Percentiles rank a stretch among this genome's conserved stretches.
phyloP scores from a whole-genome alignment of 2,329 filamentous ascomycete species.

The Exophiala oligosperma region DNA sequence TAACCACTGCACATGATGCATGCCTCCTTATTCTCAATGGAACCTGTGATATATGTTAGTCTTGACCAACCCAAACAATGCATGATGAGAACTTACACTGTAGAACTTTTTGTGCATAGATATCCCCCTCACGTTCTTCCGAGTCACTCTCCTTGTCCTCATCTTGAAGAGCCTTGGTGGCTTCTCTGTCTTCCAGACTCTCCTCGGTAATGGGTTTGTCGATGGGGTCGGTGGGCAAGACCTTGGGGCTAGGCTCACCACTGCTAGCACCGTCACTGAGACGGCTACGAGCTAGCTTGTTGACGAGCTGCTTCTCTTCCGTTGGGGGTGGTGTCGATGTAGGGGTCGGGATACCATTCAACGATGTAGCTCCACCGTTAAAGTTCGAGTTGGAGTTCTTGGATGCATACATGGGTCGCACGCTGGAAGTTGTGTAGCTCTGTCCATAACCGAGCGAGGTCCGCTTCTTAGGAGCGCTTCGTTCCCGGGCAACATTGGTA shows the following conservation, averaged over 20 bases:
- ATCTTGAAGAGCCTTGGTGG: conserved; percentile 57
- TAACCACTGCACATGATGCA: conserved; percentile 98
- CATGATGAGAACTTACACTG: conserved; percentile 64
- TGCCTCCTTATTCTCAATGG: conserved; percentile 93
- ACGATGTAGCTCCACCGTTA: conserved; percentile 39
- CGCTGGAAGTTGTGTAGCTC: conserved; percentile 56
- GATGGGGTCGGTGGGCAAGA: conserved; percentile 70
- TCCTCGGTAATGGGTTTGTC: conserved; percentile 61
- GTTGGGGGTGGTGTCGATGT: conserved; percentile 64
- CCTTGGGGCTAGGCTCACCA: conserved; percentile 71
- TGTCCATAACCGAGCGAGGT: conserved; percentile 59
- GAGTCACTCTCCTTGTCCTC: conserved; percentile 74
- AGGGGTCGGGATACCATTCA: conserved; percentile 68
- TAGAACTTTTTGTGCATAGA: conserved; percentile 90
- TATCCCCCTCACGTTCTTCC: conserved; percentile 79
- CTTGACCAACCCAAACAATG: neutral
- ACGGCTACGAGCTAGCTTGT: conserved; percentile 42
- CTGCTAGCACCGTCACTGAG: conserved; percentile 72
- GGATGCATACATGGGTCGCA: conserved; percentile 66
- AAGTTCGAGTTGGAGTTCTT: conserved; percentile 41
- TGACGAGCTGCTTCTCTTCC: conserved; percentile 52
- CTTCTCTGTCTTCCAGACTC: conserved; percentile 50
- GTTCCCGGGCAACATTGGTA: conserved; percentile 69
- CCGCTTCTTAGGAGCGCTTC: conserved; percentile 64
- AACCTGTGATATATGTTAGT: conserved; percentile 55